phyloP scores from a whole-genome alignment of 805 yeast genomes.

The Vanderwaltozyma verrucispora region DNA sequence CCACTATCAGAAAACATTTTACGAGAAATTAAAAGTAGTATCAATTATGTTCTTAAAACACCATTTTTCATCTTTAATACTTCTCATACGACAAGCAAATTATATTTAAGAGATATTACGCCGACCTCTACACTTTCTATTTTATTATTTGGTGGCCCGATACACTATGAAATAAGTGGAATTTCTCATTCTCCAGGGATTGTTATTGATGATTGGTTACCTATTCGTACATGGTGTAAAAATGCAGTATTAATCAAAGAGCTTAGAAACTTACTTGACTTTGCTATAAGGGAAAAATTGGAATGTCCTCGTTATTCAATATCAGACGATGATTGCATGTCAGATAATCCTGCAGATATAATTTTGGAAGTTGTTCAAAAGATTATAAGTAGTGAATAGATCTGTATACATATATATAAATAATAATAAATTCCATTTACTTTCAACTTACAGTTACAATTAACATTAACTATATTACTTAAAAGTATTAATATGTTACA shows the following conservation, averaged over 20 bases:
- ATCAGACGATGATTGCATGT: not conserved
- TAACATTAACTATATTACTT: no score
- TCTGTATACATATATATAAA: no score
- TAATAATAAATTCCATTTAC: no score
- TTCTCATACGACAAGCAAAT: slow-evolving; percentile 53
- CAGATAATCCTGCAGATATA: slow-evolving; percentile 22
- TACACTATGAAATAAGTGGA: slow-evolving; percentile 43
- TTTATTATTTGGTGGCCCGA: slow-evolving; percentile 71
- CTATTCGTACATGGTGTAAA: slow-evolving; percentile 87
- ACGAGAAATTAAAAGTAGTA: slow-evolving; percentile 15
- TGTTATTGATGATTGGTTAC: slow-evolving; percentile 80
- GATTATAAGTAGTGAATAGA: slow-evolving; percentile 12
- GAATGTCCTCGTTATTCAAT: slow-evolving; percentile 35
- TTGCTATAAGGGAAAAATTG: slow-evolving; percentile 52
- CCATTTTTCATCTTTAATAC: slow-evolving; percentile 55
- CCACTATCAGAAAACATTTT: slow-evolving; percentile 11
- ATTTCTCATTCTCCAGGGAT: slow-evolving; percentile 67
- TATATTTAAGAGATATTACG: slow-evolving; percentile 65
- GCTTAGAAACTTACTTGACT: slow-evolving; percentile 55
- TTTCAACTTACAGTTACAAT: no score
- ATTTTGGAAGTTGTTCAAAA: slow-evolving; percentile 34
- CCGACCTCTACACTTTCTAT: slow-evolving; percentile 68
- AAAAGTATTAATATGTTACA: not conserved
- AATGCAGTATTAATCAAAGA: slow-evolving; percentile 78
- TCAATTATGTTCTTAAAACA: slow-evolving; percentile 32